A percentile compares a stretch with the other conserved stretches of the same genome.
Evolutionary conservation across 1,139 yeast species (phyloP).

Genomic region (Suhomyces maxii): DNA sequence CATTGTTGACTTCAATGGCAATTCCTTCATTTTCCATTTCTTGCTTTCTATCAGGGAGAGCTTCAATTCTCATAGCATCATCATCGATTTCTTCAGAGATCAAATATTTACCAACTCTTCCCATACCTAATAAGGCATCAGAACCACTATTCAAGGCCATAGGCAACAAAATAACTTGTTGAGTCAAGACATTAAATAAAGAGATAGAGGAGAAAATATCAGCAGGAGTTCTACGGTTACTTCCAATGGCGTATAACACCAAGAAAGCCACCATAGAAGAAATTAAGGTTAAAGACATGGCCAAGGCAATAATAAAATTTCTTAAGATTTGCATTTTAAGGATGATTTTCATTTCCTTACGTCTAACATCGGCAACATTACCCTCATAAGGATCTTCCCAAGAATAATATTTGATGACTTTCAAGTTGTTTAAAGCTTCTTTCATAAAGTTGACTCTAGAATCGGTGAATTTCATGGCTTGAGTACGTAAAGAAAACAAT

Average conservation of each 20-base stretch:
- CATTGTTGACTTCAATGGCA: conserved; percentile 15
- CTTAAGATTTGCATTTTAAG: conserved; percentile 53
- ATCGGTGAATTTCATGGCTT: conserved; percentile 55
- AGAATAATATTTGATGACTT: conserved; percentile 64
- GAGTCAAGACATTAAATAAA: conserved; percentile 61
- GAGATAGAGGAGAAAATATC: conserved; percentile 79
- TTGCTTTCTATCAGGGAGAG: conserved; percentile 14
- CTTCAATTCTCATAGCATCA: conserved; percentile 18
- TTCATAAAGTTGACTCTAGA: conserved; percentile 58
- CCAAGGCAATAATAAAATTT: conserved; percentile 58
- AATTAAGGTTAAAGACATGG: conserved; percentile 60
- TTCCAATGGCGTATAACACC: conserved; percentile 54
- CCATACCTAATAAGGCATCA: conserved; percentile 67
- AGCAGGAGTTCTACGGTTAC: conserved; percentile 57
- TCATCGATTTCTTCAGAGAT: conserved; percentile 28
- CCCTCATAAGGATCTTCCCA: conserved; percentile 66
- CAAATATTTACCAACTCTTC: conserved; percentile 58
- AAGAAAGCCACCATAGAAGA: conserved; percentile 76
- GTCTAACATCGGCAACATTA: conserved; percentile 47
- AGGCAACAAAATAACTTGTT: conserved; percentile 63
- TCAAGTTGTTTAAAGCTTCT: conserved; percentile 64
- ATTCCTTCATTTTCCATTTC: conserved; percentile 17
- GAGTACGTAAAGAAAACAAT: conserved; percentile 43
- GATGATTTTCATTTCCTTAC: conserved; percentile 49
- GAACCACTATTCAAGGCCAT: conserved; percentile 65